Conservation (phyloP, 2,329 filamentous ascomycete genomes). For the Sclerotinia borealis region DNA sequence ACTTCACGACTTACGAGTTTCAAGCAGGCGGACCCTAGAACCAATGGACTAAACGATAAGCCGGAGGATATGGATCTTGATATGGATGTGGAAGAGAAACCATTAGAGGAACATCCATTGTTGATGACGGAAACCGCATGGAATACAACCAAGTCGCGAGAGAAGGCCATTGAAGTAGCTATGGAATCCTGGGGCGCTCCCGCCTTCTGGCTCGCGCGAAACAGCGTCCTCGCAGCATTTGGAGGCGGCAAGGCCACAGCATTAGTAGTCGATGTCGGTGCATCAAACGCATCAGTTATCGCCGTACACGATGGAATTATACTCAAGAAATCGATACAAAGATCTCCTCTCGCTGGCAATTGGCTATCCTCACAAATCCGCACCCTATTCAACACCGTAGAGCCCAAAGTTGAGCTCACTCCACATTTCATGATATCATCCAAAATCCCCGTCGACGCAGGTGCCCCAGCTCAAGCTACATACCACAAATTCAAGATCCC, state of each 20-base stretch:
- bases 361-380: conserved; percentile 89
- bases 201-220: conserved; percentile 88
- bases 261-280: conserved; percentile 86
- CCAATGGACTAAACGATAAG: conserved; percentile 74
- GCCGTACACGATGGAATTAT: conserved; percentile 94
- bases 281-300: conserved; percentile 80
- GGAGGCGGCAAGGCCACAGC: conserved; percentile 90
- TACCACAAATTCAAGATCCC: conserved; percentile 62
- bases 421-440: conserved; percentile 84
- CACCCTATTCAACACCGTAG: conserved; percentile 63
- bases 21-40: conserved; percentile 60
- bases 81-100: conserved; percentile 59
- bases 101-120: conserved; percentile 81
- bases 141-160: conserved; percentile 81
- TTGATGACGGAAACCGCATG: conserved; percentile 92
- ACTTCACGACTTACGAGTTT: conserved; percentile 80
- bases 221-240: conserved; percentile 84
- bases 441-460: conserved; percentile 84
- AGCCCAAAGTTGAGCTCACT: conserved; percentile 66
- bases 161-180: conserved; percentile 91
- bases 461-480: conserved; percentile 68
- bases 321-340: conserved; percentile 81
- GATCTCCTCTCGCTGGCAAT: conserved; percentile 78
- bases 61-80: conserved; percentile 38
- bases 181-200: conserved; percentile 97